Conservation (phyloP, 768 basidiomycete species). For the Obba rivulosa region DNA sequence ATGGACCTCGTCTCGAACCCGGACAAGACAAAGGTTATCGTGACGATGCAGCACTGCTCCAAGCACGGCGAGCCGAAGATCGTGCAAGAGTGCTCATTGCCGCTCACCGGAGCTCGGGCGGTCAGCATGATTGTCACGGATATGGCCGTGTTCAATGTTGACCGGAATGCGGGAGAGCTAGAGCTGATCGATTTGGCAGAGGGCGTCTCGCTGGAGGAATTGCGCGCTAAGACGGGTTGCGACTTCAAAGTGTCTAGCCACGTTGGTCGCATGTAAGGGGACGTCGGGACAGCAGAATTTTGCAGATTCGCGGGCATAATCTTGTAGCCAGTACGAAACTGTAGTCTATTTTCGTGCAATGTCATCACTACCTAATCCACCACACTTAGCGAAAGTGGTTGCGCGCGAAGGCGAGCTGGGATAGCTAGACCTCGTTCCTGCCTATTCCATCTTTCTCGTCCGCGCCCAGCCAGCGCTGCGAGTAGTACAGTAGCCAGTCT, state of each 20-base stretch:
- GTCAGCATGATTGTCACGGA: slow-evolving; percentile 92
- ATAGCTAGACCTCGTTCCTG: too few relatives aligned
- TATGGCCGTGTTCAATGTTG: slow-evolving; percentile 81
- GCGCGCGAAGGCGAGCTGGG: too few relatives aligned
- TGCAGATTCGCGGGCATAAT: background rate
- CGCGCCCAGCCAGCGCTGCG: too few relatives aligned
- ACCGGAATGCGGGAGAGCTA: slow-evolving; percentile 65
- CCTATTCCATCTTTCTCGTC: too few relatives aligned
- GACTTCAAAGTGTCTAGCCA: slow-evolving; percentile 60
- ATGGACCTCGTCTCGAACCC: slow-evolving; percentile 96
- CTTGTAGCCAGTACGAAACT: background rate
- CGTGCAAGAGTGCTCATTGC: slow-evolving; percentile 71
- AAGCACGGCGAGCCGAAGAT: slow-evolving; percentile 89
- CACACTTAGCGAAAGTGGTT: background rate
- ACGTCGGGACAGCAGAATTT: background rate
- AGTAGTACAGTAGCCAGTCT: too few relatives aligned
- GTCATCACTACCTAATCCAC: background rate
- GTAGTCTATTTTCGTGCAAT: background rate
- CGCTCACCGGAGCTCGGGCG: slow-evolving; percentile 79
- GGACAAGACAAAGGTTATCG: slow-evolving; percentile 89
- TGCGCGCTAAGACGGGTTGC: slow-evolving; percentile 77
- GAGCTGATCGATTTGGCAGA: slow-evolving; percentile 76
- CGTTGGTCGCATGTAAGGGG: slow-evolving; percentile 24
- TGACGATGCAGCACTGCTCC: slow-evolving; percentile 81
- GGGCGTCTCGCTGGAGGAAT: slow-evolving; percentile 76